Evolutionary conservation across 805 yeast species (phyloP).

Genomic region (Starmerella tilneyi): DNA sequence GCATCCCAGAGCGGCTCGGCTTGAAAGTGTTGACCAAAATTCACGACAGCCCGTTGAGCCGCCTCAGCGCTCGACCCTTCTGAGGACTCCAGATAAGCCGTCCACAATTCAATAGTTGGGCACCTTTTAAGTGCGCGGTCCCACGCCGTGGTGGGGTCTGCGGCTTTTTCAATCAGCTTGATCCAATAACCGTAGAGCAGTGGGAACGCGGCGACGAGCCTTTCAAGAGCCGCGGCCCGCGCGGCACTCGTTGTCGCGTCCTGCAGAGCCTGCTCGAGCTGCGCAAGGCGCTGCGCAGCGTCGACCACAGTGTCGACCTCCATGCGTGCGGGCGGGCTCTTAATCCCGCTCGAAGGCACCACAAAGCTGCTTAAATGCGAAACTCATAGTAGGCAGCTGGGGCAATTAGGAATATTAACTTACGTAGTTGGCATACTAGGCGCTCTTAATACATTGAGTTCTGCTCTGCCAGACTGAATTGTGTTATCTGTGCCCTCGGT

Average conservation of each 20-base stretch:
- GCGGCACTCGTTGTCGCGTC: constrained; percentile 1
- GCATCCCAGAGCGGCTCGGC: constrained; percentile 79
- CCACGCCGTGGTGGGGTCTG: constrained; percentile 19
- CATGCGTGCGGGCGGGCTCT: background rate
- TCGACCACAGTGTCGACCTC: background rate
- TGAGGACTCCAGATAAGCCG: constrained; percentile 27
- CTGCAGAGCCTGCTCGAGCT: constrained; percentile 2
- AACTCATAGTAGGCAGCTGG: too few relatives aligned
- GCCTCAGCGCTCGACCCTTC: constrained; percentile 28
- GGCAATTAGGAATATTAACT: too few relatives aligned
- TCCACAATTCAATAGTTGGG: constrained; percentile 32
- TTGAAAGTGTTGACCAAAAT: constrained; percentile 61
- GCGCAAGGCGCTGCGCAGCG: background rate
- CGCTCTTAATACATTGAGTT: too few relatives aligned
- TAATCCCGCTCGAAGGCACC: background rate
- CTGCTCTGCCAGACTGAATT: too few relatives aligned
- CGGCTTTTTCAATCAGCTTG: constrained; percentile 26
- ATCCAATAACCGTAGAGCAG: constrained; percentile 38
- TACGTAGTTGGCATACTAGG: too few relatives aligned
- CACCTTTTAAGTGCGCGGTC: constrained; percentile 24
- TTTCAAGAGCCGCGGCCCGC: constrained; percentile 8
- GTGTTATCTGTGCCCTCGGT: too few relatives aligned
- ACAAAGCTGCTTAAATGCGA: too few relatives aligned
- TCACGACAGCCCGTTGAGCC: constrained; percentile 41
- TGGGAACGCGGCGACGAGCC: constrained; percentile 32